These are phyloP conservation scores for Talaromyces borbonicus DNA, from an alignment of 495 filamentous ascomycete species.

Conservation along the genomic window DNA sequence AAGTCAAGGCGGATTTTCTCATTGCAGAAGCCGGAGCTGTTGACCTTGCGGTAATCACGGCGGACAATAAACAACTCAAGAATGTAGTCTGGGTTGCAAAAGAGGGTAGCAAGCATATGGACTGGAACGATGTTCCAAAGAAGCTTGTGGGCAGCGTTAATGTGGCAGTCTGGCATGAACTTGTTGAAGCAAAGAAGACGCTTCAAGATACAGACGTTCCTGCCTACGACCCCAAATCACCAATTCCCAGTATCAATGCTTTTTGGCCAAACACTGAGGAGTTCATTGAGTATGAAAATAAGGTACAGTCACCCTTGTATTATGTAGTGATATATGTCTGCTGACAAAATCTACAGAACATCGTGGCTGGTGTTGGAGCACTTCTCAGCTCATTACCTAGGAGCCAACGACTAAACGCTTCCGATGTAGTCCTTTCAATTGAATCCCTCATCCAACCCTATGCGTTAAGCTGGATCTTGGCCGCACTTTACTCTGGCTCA, in stretches of 20 bases:
- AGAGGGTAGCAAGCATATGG: conserved; percentile 82
- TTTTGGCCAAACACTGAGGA: conserved; percentile 58
- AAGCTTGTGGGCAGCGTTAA: conserved; percentile 60
- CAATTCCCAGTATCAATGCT: conserved; percentile 43
- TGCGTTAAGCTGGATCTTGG: conserved; percentile 68
- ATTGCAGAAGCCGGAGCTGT: conserved; percentile 82
- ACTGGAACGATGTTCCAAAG: conserved; percentile 74
- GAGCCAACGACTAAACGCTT: conserved; percentile 55
- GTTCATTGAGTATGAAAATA: conserved; percentile 65
- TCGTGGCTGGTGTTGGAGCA: conserved; percentile 71
- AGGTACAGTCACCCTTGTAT: conserved; percentile 28
- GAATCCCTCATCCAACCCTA: conserved; percentile 73
- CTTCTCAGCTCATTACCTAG: conserved; percentile 65
- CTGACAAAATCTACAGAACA: conserved; percentile 43
- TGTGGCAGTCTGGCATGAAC: conserved; percentile 80
- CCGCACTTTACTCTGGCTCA: conserved; percentile 72
- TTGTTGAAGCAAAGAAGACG: conserved; percentile 54
- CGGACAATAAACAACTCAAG: conserved; percentile 56
- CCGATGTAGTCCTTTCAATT: conserved; percentile 82
- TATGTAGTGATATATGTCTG: conserved; percentile 1
- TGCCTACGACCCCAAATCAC: conserved; percentile 34
- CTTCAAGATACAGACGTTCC: conserved; percentile 39
- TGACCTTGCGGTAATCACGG: conserved; percentile 62
- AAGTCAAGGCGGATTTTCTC: conserved; percentile 65
- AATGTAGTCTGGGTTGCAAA: conserved; percentile 92